Evolutionary conservation across 1,284 basidiomycete species (phyloP).

Genomic region (Papiliotrema fonsecae): DNA sequence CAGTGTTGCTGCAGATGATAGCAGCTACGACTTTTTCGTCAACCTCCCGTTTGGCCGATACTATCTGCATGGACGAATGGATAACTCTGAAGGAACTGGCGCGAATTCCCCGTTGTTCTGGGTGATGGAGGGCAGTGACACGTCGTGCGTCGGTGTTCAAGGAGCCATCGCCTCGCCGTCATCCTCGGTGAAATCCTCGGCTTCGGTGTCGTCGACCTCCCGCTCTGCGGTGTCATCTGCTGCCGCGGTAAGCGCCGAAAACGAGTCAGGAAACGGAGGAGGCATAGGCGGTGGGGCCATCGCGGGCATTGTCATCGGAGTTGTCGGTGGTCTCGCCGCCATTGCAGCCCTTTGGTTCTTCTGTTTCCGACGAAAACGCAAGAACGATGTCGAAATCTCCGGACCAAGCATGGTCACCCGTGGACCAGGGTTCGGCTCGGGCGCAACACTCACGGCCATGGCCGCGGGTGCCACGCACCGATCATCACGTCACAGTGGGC

Average conservation of each 20-base stretch:
- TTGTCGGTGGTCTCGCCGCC: slow-evolving; percentile 22
- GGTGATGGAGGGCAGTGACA: slow-evolving; percentile 24
- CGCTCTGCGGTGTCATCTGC: neutral
- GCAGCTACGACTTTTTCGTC: neutral
- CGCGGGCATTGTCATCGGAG: slow-evolving; percentile 39
- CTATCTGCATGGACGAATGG: slow-evolving; percentile 23
- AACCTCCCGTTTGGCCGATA: slow-evolving; percentile 26
- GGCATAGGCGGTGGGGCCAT: slow-evolving; percentile 32
- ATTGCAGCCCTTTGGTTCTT: slow-evolving; percentile 20
- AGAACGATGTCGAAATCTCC: neutral
- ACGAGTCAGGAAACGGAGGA: slow-evolving; percentile 2
- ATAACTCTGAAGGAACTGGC: slow-evolving; percentile 14
- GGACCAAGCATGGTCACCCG: neutral
- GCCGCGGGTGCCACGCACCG: neutral
- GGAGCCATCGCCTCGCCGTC: slow-evolving; percentile 2
- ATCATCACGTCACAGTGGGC: neutral
- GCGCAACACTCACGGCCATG: no score
- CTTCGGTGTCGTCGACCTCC: neutral
- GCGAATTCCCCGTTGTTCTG: slow-evolving; percentile 21
- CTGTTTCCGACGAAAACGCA: slow-evolving; percentile 14
- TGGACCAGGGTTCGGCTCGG: no score
- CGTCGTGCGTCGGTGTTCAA: slow-evolving; percentile 24
- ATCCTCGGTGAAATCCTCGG: neutral
- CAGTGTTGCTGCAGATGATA: neutral
- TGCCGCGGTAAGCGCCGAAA: neutral